phyloP scores from a whole-genome alignment of 106 monocot genomes.

The Cymbidium sinense region DNA sequence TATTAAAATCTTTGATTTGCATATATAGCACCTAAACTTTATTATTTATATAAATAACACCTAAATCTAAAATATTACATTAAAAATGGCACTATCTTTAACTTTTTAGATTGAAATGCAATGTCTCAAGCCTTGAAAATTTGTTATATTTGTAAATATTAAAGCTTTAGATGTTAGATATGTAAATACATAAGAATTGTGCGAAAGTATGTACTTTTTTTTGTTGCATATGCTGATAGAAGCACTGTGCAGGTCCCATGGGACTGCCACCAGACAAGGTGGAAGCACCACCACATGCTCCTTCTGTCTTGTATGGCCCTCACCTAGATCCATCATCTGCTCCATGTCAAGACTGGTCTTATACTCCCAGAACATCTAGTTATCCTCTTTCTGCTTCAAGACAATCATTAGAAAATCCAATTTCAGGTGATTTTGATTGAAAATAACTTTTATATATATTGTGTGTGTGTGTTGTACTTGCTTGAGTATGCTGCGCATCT shows the following conservation, averaged over 20 bases:
- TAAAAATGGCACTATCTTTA: too few species aligned
- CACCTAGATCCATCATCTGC: slow-evolving; percentile 34
- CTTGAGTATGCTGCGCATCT: not conserved
- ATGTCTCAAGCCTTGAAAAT: too few species aligned
- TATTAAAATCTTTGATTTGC: too few species aligned
- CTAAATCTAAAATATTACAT: too few species aligned
- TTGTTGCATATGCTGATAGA: slow-evolving; percentile 4
- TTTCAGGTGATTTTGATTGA: slow-evolving; percentile 35
- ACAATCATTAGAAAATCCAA: slow-evolving; percentile 37
- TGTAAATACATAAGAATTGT: too few species aligned
- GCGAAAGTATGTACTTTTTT: too few species aligned
- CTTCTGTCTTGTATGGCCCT: slow-evolving; percentile 29
- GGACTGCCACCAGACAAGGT: slow-evolving; percentile 20
- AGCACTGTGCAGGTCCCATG: slow-evolving; percentile 16
- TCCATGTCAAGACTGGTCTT: slow-evolving; percentile 46
- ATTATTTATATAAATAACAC: too few species aligned
- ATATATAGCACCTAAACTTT: too few species aligned
- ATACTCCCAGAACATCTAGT: slow-evolving; percentile 46
- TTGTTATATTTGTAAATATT: too few species aligned
- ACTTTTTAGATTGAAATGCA: too few species aligned
- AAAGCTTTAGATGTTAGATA: too few species aligned
- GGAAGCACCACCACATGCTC: slow-evolving; percentile 23
- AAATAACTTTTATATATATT: not conserved
- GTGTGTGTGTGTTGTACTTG: not conserved
- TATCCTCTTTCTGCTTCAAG: slow-evolving; percentile 34